These are phyloP conservation scores for Phaeosphaeriaceae sp. DNA, from an alignment of 2,329 filamentous ascomycete species.

Conservation along the genomic window DNA sequence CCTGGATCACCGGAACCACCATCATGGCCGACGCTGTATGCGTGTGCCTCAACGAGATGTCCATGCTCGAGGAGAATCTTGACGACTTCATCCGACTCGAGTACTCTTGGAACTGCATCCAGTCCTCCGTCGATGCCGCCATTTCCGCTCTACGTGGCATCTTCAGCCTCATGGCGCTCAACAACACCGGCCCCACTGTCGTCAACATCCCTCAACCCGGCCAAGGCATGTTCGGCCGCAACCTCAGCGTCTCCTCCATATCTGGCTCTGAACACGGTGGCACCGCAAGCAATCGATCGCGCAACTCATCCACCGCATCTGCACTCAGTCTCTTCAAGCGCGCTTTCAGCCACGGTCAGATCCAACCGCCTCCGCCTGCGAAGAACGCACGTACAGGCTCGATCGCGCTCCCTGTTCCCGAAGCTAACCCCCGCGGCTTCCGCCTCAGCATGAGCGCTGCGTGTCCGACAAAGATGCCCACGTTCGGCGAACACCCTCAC, in stretches of 20 bases:
- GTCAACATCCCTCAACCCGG: not conserved
- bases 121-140: slow-evolving; percentile 50
- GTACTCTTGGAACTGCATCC: slow-evolving; percentile 53
- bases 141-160: slow-evolving; percentile 54
- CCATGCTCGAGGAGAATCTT: slow-evolving; percentile 48
- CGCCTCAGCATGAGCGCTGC: slow-evolving; percentile 42
- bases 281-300: slow-evolving; percentile 20
- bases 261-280: slow-evolving; percentile 18
- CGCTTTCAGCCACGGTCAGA: slow-evolving; percentile 31
- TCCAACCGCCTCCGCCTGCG: slow-evolving; percentile 15
- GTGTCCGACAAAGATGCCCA: slow-evolving; percentile 50
- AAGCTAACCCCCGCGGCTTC: slow-evolving; percentile 38
- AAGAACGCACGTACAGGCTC: slow-evolving; percentile 22
- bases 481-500: slow-evolving; percentile 32
- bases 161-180: slow-evolving; percentile 52
- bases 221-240: slow-evolving; percentile 20
- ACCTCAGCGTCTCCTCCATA: slow-evolving; percentile 38
- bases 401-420: slow-evolving; percentile 36
- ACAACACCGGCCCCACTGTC: slow-evolving; percentile 2
- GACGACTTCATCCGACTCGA: slow-evolving; percentile 57
- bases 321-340: slow-evolving; percentile 37
- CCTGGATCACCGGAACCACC: slow-evolving; percentile 54
- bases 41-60: slow-evolving; percentile 51
- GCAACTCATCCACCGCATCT: slow-evolving; percentile 35
- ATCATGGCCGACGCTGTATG: slow-evolving; percentile 55